Evolutionary conservation across 768 basidiomycete genomes (phyloP), one percentile per base, ranked within the genome.

Genomic region (Lactarius quietus): DNA sequence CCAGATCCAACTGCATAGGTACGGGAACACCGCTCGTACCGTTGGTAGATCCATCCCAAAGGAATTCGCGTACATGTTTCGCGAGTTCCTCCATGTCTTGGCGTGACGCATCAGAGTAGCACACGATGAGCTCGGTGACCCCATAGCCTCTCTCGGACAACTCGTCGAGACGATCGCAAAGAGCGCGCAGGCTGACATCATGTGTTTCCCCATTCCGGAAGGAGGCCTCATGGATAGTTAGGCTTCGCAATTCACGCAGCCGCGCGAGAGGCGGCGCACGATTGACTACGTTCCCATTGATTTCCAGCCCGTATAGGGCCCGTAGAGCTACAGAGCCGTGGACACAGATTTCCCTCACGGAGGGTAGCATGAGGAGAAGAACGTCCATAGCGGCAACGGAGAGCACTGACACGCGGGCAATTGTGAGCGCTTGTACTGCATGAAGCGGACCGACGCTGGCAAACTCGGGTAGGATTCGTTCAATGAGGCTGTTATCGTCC

Each of bases 81-180:
- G 67, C 69, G 1, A 69, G 53, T n/a, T 64, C 66, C 43, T 69
- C 69, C 57, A 69, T 68, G 51, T 68, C 69, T 45, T 56, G 56
- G 26, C 62, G 67, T 29, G 28, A 55, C 17, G 55, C 66, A 17
- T 69, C 67, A 18, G 69, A 69, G 26, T 69, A 69, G 41, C 69
- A 69, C n/a, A 69, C 66, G 41, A 64, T 64, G 28, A 69, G 67
- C 45, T 61, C 57, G 20, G 31, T 63, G 7, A 57, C 31, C 36
- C 59, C 57, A 23, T 35, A 51, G 31, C 57, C 67, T 23, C 20
- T 59, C 12, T 36, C 31, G 20, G 55, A 58, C 9, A 61, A 41
- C 38, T 64, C 59, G 29, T 43, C 56, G 31, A 69, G 59, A 26
- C 53, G 55, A 18, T 45, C 43, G 43, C 68, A 48, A 35, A 69